Percentiles rank a stretch among this genome's conserved stretches.
phyloP scores from a whole-genome alignment of 2,329 filamentous ascomycete genomes.

The Alternaria burnsii region DNA sequence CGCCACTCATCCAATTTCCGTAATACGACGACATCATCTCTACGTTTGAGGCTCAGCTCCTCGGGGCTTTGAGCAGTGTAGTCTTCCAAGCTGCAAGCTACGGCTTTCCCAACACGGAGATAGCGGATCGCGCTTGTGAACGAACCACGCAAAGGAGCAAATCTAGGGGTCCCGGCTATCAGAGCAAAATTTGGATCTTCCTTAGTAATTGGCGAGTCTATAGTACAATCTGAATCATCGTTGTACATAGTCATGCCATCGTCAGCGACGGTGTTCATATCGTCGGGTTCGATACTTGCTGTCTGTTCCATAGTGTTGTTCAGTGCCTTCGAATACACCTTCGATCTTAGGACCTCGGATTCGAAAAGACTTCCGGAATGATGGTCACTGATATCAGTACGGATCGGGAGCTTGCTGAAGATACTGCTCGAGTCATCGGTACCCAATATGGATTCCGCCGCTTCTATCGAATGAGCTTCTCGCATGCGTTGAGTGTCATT shows the following conservation, averaged over 20 bases:
- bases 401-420: background rate
- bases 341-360: background rate
- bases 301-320: background rate
- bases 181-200: background rate
- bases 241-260: background rate
- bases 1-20: background rate
- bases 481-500: conserved; percentile 16
- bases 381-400: background rate
- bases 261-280: background rate
- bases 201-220: background rate
- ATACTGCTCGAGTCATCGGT: background rate
- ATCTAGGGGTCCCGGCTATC: accelerated
- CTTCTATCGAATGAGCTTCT: conserved; percentile 15
- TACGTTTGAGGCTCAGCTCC: background rate
- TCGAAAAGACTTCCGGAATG: background rate
- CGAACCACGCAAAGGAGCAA: background rate
- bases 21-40: background rate
- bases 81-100: accelerated
- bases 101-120: background rate
- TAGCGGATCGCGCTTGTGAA: background rate
- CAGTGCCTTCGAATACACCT: background rate
- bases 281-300: background rate
- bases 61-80: background rate
- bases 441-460: conserved; percentile 24
- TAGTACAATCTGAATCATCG: background rate